phyloP scores from a whole-genome alignment of 2,329 filamentous ascomycete genomes.

The Aspergillus sp. region DNA sequence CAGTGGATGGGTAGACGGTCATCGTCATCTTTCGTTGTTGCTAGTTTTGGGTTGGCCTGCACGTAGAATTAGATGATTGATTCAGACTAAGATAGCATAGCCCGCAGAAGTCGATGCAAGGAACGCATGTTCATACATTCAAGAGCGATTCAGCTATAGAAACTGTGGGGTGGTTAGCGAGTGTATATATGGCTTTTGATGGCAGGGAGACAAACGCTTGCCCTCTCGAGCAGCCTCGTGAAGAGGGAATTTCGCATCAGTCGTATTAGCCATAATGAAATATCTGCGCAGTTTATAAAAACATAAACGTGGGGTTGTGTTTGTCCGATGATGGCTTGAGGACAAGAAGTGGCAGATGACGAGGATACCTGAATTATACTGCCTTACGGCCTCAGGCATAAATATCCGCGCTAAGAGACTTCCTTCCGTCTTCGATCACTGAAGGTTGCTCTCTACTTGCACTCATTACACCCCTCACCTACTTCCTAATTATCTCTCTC shows the following conservation, averaged over 20 bases:
- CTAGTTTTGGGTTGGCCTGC: conserved; percentile 77
- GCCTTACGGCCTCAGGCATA: conserved; percentile 12
- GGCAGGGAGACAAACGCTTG: conserved; percentile 58
- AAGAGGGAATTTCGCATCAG: conserved; percentile 70
- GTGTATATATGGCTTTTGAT: neutral
- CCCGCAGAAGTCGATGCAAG: conserved; percentile 11
- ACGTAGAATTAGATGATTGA: neutral
- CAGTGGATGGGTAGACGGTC: conserved; percentile 90
- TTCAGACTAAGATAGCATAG: conserved; percentile 23
- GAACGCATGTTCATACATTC: conserved; percentile 51
- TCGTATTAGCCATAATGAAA: conserved; percentile 39
- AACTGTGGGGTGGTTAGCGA: conserved; percentile 50
- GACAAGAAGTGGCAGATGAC: neutral
- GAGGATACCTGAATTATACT: conserved; percentile 1
- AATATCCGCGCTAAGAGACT: conserved; percentile 7
- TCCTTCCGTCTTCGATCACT: conserved; percentile 5
- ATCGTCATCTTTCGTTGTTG: conserved; percentile 74
- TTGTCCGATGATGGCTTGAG: neutral
- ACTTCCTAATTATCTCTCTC: neutral
- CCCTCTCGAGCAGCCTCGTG: conserved; percentile 87
- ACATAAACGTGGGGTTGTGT: neutral
- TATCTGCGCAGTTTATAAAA: neutral
- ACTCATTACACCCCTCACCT: neutral
- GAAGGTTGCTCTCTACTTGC: neutral
- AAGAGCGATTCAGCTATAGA: conserved; percentile 72